A percentile compares a stretch with the other conserved stretches of the same genome.
These are phyloP conservation scores for Macrophomina pseudophaseolina DNA, from an alignment of 2,329 filamentous ascomycete species.

Conservation along the genomic window DNA sequence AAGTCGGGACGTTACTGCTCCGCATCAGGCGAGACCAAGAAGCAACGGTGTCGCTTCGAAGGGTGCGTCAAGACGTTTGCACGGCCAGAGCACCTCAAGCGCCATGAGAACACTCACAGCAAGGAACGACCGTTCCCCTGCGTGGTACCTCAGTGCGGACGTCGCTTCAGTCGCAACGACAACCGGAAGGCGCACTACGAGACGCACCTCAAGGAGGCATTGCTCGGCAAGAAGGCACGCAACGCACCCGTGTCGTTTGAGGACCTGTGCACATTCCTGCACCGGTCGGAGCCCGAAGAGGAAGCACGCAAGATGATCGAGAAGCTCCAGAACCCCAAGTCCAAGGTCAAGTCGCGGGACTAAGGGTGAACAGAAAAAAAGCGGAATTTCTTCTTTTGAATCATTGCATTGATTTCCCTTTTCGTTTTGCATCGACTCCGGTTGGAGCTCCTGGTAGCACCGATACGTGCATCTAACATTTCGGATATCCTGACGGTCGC, in stretches of 20 bases:
- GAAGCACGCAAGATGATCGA: slow-evolving; percentile 38
- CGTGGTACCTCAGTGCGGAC: slow-evolving; percentile 33
- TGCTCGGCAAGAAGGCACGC: slow-evolving; percentile 36
- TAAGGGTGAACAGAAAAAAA: slow-evolving; percentile 1
- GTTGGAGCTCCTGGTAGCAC: background rate
- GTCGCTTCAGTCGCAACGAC: slow-evolving; percentile 40
- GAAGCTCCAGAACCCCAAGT: slow-evolving; percentile 33
- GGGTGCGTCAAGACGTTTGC: slow-evolving; percentile 31
- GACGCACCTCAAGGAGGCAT: slow-evolving; percentile 37
- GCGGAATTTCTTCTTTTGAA: background rate
- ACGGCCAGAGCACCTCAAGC: slow-evolving; percentile 39
- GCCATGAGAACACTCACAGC: slow-evolving; percentile 38
- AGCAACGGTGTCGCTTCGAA: slow-evolving; percentile 26
- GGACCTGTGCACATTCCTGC: slow-evolving; percentile 29
- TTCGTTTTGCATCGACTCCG: background rate
- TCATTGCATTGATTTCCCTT: background rate
- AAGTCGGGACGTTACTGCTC: slow-evolving; percentile 26
- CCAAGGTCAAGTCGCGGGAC: slow-evolving; percentile 20
- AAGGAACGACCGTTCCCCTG: slow-evolving; percentile 34
- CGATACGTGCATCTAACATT: background rate
- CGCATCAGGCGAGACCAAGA: slow-evolving; percentile 26
- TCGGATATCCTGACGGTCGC: slow-evolving; percentile 24
- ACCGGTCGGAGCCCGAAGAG: slow-evolving; percentile 26
- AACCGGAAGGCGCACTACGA: slow-evolving; percentile 42
- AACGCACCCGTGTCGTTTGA: slow-evolving; percentile 35